Conservation (phyloP, 1,284 basidiomycete species). For the Cystobasidium sp. region DNA sequence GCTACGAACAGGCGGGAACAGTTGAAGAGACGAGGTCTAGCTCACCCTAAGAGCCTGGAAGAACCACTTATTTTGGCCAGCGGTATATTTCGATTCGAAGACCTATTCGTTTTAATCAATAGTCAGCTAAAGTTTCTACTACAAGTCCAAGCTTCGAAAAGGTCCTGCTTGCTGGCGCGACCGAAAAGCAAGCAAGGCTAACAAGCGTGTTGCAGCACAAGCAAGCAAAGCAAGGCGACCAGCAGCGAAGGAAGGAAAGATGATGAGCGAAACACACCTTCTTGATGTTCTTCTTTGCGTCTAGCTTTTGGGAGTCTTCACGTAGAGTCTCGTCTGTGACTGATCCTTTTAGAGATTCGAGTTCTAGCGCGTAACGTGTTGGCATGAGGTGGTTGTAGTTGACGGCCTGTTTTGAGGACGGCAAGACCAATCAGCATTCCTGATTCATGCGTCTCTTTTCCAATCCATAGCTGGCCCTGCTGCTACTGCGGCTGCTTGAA, state of each 20-base stretch:
- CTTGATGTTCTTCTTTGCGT: conserved; percentile 94
- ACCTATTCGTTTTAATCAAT: conserved; percentile 52
- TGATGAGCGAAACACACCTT: conserved; percentile 60
- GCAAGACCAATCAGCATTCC: neutral
- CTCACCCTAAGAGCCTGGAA: conserved; percentile 67
- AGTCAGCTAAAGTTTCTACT: neutral
- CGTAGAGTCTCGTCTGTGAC: conserved; percentile 87
- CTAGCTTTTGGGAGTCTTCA: conserved; percentile 83
- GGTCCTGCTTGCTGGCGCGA: neutral
- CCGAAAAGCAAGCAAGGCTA: too few species aligned
- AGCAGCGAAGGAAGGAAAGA: too few species aligned
- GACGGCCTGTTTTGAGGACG: conserved; percentile 64
- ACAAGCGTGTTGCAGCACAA: too few species aligned
- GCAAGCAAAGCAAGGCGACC: too few species aligned
- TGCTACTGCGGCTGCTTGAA: neutral
- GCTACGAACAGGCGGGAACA: conserved; percentile 46
- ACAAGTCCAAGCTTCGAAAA: neutral
- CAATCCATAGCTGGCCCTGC: neutral
- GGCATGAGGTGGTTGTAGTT: conserved; percentile 99
- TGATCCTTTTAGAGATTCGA: conserved; percentile 86
- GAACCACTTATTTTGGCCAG: conserved; percentile 96
- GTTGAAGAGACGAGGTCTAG: neutral
- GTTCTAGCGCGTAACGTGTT: conserved; percentile 92
- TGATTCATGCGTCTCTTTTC: neutral
- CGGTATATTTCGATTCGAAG: conserved; percentile 87